Conservation (phyloP, 495 filamentous ascomycete genomes). For the Lophiostoma macrostomum region DNA sequence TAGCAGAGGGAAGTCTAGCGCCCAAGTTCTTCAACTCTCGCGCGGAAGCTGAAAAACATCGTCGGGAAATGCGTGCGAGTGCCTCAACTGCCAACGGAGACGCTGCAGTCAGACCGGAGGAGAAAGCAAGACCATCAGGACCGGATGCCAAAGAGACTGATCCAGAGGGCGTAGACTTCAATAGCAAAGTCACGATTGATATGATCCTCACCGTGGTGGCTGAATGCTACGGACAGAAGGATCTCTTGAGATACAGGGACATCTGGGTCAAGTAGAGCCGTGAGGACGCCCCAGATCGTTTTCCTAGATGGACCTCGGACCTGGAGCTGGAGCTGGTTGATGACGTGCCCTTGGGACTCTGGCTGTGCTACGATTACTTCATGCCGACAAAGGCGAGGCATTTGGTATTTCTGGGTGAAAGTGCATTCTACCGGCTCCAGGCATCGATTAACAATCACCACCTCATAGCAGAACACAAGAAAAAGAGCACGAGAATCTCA, state of each 20-base stretch:
- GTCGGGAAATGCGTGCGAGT: constrained; percentile 39
- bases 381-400: too few species aligned
- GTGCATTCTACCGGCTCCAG: too few species aligned
- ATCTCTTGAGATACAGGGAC: constrained; percentile 72
- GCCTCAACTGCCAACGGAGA: constrained; percentile 24
- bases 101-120: not conserved
- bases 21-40: constrained; percentile 9
- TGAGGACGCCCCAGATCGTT: not conserved
- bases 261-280: constrained; percentile 28
- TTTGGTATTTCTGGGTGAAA: too few species aligned
- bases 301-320: not conserved
- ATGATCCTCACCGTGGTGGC: constrained; percentile 90
- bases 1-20: not conserved
- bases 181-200: constrained; percentile 47
- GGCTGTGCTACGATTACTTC: too few species aligned
- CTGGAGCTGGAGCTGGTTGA: not conserved
- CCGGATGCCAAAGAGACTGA: not conserved
- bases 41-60: constrained; percentile 14
- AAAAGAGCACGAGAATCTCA: too few species aligned
- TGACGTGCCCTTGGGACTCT: too few species aligned
- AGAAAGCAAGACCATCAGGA: not conserved
- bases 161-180: constrained; percentile 45
- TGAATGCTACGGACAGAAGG: constrained; percentile 86
- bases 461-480: too few species aligned
- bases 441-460: too few species aligned